Conservation (phyloP, 1,284 basidiomycete species). For the Marasmius sp. region DNA sequence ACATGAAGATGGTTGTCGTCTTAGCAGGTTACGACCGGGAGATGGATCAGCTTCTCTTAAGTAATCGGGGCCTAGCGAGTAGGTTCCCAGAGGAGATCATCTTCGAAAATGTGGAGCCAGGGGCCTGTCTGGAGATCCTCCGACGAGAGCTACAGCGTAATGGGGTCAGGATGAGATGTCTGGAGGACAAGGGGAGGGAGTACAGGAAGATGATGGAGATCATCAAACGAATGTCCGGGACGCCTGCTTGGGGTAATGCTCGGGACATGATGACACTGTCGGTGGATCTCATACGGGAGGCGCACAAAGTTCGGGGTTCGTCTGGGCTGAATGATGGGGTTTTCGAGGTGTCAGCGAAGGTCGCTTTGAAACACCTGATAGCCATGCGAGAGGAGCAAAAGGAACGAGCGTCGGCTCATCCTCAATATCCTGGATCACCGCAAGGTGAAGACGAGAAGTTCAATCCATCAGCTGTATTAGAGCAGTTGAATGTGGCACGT, state of each 20-base stretch:
- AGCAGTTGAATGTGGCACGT: background rate
- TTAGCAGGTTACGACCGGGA: constrained; percentile 68
- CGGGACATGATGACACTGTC: constrained; percentile 35
- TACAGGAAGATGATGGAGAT: constrained; percentile 36
- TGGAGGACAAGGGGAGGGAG: constrained; percentile 33
- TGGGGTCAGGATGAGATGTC: constrained; percentile 33
- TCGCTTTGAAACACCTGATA: background rate
- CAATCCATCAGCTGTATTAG: background rate
- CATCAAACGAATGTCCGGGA: constrained; percentile 38
- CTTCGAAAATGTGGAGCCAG: constrained; percentile 52
- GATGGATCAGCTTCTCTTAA: constrained; percentile 56
- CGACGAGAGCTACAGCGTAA: constrained; percentile 44
- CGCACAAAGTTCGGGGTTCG: background rate
- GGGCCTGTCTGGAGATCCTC: constrained; percentile 51
- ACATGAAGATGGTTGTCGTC: constrained; percentile 60
- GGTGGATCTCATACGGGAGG: background rate
- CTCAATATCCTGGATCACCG: background rate
- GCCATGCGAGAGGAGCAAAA: background rate
- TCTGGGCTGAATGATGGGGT: background rate
- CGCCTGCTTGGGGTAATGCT: constrained; percentile 64
- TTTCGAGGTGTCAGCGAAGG: background rate
- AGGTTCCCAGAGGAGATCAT: constrained; percentile 62
- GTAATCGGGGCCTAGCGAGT: constrained; percentile 64
- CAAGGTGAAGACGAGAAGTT: background rate
- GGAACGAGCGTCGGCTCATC: background rate